Base-by-base conservation (phyloP, 2,329 filamentous ascomycete genomes). In the Aspergillus ustus region DNA sequence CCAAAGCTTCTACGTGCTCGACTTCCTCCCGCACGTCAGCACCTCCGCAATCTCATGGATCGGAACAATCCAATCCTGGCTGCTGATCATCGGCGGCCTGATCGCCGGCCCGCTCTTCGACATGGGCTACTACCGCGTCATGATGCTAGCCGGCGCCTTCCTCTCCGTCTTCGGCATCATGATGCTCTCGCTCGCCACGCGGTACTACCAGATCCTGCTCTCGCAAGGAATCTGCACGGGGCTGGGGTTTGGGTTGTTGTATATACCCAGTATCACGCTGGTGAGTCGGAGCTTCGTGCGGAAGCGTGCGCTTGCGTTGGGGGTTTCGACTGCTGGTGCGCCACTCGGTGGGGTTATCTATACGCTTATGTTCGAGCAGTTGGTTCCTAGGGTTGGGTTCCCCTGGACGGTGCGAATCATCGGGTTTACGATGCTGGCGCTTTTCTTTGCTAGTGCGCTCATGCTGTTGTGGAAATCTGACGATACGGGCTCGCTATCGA, bases 391-490 rank as follows among this genome's bases (percentile, higher is more conserved):
- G 52, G 77, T 87, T 55, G 83, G 85, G 37, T 85, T 86, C 67
- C 71, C 77, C 44, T 89, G 85, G 87, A 75, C 84, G 0, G 85
- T 88, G 78, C 80, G 85, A 8, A 82, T 82, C 52, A 79, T 77
- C 25, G 78, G 85, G 15, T 86, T 91, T 60, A 76, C 90, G 52
- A 87, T 91, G 64, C 82, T 91, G 62, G 82, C 80, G 59, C 58
- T 60, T 2, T 60, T 56, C n/a, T 15, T 52, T 2, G 19, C 59
- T 1, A 48, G 37, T 2, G 52, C 37, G 2, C 28, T 48, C 28
- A 57, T 57, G 52, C 40, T 56, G 7, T 15, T 56, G 1, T 50
- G 25, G 44, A 44, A 34, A 8, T 34, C 7, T 4, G 52, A 50
- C 7, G 31, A 60, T 15, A 50, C 52, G 2, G 58, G 52, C 1